These are phyloP conservation scores for Alternaria hordeiaustralica DNA, from an alignment of 2,329 filamentous ascomycete genomes.

Conservation along the genomic window DNA sequence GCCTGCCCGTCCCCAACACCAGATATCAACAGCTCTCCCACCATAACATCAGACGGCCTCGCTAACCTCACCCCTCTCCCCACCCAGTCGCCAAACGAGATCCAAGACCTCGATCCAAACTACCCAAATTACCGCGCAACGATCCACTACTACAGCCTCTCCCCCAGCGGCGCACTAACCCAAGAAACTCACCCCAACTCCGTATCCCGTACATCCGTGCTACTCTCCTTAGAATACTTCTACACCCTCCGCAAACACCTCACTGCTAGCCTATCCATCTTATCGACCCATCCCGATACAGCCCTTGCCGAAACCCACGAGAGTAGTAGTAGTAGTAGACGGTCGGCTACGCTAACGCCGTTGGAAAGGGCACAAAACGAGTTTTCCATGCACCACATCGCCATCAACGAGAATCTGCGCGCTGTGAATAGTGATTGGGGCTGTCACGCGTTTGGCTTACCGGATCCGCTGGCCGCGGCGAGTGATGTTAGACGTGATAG, in stretches of 20 bases:
- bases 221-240: background rate
- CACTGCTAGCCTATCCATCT: background rate
- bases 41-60: background rate
- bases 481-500: background rate
- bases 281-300: too few species aligned
- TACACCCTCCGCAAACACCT: background rate
- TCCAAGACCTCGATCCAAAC: background rate
- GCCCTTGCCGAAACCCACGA: too few species aligned
- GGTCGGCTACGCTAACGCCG: too few species aligned
- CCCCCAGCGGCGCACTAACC: background rate
- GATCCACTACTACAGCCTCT: background rate
- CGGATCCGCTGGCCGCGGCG: rapidly evolving
- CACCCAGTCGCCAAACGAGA: background rate
- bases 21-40: background rate
- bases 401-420: background rate
- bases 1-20: background rate
- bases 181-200: background rate
- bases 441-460: rapidly evolving
- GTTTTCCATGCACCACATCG: background rate
- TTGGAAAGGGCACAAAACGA: rapidly evolving
- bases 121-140: background rate
- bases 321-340: too few species aligned
- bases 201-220: background rate
- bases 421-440: background rate
- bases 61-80: background rate